Percentiles rank a stretch among this genome's conserved stretches.
Conservation (phyloP, 2,329 filamentous ascomycete genomes). For the Fonsecaea erecta region DNA sequence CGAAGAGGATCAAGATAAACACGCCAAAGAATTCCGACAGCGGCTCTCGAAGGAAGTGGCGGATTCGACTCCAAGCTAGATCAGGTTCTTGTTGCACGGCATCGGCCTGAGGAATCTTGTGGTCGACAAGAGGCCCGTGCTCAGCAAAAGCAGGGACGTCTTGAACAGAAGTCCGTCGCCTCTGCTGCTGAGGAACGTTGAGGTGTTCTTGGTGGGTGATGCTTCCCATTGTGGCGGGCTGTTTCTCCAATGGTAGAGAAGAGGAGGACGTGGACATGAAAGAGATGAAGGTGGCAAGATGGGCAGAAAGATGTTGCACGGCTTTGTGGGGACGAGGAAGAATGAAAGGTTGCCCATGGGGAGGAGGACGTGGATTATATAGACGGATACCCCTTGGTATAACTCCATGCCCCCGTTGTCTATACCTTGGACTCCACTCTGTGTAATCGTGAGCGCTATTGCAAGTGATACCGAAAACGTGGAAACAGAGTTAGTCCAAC, state of each 20-base stretch:
- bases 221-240: conserved; percentile 24
- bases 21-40: conserved; percentile 72
- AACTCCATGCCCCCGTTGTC: conserved; percentile 25
- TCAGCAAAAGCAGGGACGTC: conserved; percentile 36
- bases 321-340: conserved; percentile 27
- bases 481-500: conserved; percentile 2
- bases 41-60: conserved; percentile 59
- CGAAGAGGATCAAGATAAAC: conserved; percentile 71
- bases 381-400: conserved; percentile 8
- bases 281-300: conserved; percentile 11
- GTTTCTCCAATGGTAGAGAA: conserved; percentile 23
- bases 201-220: conserved; percentile 26
- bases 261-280: conserved; percentile 27
- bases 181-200: conserved; percentile 19
- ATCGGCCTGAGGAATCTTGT: conserved; percentile 41
- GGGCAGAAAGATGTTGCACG: neutral
- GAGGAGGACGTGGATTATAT: conserved; percentile 28
- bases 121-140: conserved; percentile 43
- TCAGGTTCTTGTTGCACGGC: conserved; percentile 38
- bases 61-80: conserved; percentile 59
- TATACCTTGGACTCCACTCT: conserved; percentile 6
- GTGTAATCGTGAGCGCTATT: conserved; percentile 1
- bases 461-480: conserved; percentile 15
- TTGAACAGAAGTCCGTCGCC: conserved; percentile 26
- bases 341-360: conserved; percentile 22